Conservation (phyloP, 148 eudicot species). For the Salicornia ramosissima region DNA sequence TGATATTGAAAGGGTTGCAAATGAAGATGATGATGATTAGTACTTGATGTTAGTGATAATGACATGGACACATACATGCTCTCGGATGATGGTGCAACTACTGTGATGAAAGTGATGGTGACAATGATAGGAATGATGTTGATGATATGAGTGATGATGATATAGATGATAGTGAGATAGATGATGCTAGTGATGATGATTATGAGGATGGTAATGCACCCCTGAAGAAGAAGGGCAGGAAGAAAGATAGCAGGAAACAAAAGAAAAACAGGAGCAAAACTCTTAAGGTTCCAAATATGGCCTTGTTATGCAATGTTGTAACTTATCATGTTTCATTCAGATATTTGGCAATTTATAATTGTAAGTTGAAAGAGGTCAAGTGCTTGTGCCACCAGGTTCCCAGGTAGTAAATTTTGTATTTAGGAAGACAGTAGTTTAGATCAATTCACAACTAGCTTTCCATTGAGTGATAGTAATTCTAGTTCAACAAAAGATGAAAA, state of each 20-base stretch:
- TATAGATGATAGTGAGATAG: constrained; percentile 25
- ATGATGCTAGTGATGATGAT: constrained; percentile 23
- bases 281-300: background rate
- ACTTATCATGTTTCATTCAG: too few relatives aligned
- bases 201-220: constrained; percentile 13
- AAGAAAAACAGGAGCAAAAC: constrained; percentile 28
- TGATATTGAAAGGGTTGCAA: constrained; percentile 56
- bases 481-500: too few relatives aligned
- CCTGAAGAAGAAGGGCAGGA: constrained; percentile 39
- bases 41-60: constrained; percentile 62
- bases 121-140: constrained; percentile 21
- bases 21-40: constrained; percentile 79
- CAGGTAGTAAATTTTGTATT: too few relatives aligned
- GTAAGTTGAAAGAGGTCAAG: too few relatives aligned
- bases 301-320: background rate
- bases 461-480: too few relatives aligned
- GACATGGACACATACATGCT: constrained; percentile 45
- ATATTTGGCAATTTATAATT: too few relatives aligned
- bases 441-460: too few relatives aligned
- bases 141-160: constrained; percentile 27
- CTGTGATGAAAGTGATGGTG: constrained; percentile 35
- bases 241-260: constrained; percentile 17
- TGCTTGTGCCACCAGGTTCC: too few relatives aligned
- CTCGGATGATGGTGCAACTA: constrained; percentile 38
- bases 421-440: too few relatives aligned